Base-by-base conservation (phyloP, 2,329 filamentous ascomycete species). In the Alternaria conjuncta region DNA sequence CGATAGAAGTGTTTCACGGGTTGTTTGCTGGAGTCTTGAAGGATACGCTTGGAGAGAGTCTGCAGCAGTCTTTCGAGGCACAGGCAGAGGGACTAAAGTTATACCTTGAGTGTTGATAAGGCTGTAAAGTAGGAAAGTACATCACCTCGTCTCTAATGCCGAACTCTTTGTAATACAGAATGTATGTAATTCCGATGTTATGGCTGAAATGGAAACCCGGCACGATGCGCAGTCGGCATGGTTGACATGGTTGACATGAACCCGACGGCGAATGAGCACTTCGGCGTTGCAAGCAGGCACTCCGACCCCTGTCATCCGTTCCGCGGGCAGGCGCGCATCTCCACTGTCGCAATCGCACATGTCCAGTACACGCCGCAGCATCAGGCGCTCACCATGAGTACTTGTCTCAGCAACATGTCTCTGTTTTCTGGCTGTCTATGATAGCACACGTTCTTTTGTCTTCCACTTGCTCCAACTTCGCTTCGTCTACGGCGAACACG, bases 31-130 rank as follows among this genome's bases (percentile, higher is more conserved):
- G 20, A 12, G 26, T 61, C 9, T 15, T 76, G 43, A 55, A 72
- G 57, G 54, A 11, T 11, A 54, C 57, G 44, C 30, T 70, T 12
- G 70, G 61, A n/a, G 58, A 65, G 36, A 62, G 59, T 20, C 53
- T 78, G 46, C 70, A 77, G 54, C 23, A 67, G 21, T 66, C 65
- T 4, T 78, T 78, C 53, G 70, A 74, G 21, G 75, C 66, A 5
- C 76, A 78, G 57, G 75, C 64, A 15, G 44, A 66, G 49, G 76
- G 71, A 7, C 55, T 78, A 41, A 78, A 75, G 66, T 26, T 71
- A 45, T 63, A 64, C 15, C 62, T 69, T 12, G 62, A 67, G 32
- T 30, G 57, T 30, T 28, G n/a, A 11, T 57, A 25, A 25, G 8
- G 23, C 8, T 20, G 8, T 20, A 53, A 20, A 21, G 20, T 13